Evolutionary conservation across 805 yeast species (phyloP), one percentile per base, ranked within the genome.

Genomic region (Teunomyces kruisii): DNA sequence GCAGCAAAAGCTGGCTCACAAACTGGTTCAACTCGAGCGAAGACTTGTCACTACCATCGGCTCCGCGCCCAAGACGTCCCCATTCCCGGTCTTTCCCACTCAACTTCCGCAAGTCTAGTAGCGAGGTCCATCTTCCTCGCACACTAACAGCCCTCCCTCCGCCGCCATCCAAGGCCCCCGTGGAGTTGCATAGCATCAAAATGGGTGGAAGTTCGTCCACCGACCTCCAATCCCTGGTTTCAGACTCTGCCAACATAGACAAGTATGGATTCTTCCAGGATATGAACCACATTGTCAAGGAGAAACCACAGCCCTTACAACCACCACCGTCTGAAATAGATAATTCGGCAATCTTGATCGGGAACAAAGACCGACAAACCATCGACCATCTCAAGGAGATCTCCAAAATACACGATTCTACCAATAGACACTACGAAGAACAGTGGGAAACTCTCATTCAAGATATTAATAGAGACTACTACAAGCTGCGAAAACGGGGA

Each of bases 211-310:
- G 6, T 19, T 28, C 32, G 13, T 27, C 32, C 8, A 26, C 40
- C 15, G 32, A 14, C 9, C 15, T 14, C 19, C 24, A 35, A 9
- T 6, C 10, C 1, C 16, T 7, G 16, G 33, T 14, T 31, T 35
- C 38, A 8, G 27, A 13, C n/a, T 29, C 27, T 5, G 33, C 31
- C 9, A 56, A 68, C 29, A 66, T 78, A 9, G 83, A 78, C 55
- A 62, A 72, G 49, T 78, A 70, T 56, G 83, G 83, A 1, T 78
- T 79, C 51, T 61, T 77, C 27, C 68, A 54, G 40, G 69, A 58
- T 42, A 42, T 46, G 28, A 44, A 48, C n/a, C 29, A 22, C 8
- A 30, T 19, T 3, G 24, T 15, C 12, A 38, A 38, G 14, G 40
- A 42, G 12, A 32, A 47, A 38, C 32, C 43, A 22, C 39, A 42